Evolutionary conservation across 768 basidiomycete genomes (phyloP).

Genomic region (Symmetrospora coprosmae): DNA sequence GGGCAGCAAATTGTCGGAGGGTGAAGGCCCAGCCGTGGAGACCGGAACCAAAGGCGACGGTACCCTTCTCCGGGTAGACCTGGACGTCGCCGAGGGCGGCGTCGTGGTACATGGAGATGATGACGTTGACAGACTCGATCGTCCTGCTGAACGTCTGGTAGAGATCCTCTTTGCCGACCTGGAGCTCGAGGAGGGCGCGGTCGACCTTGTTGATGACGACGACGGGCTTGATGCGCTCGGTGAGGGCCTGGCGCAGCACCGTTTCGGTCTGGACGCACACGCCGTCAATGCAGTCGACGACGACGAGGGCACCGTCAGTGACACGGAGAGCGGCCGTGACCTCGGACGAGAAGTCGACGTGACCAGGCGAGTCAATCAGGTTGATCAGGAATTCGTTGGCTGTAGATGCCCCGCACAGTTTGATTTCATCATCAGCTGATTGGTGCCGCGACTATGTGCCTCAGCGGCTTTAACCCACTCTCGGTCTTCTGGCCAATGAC

Average conservation of each 20-base stretch:
- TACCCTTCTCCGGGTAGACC: constrained; percentile 95
- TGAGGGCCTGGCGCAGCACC: constrained; percentile 87
- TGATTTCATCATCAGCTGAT: not conserved
- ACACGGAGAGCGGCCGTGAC: constrained; percentile 99
- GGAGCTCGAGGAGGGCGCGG: constrained; percentile 94
- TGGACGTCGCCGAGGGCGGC: constrained; percentile 89
- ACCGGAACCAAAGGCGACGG: constrained; percentile 97
- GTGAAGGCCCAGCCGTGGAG: constrained; percentile 99
- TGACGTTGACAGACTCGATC: constrained; percentile 94
- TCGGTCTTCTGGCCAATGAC: constrained; percentile 88
- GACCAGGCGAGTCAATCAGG: constrained; percentile 97
- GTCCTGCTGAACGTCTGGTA: constrained; percentile 97
- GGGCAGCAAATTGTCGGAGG: constrained; percentile 84
- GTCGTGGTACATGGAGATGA: constrained; percentile 94
- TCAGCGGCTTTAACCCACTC: constrained; percentile 51
- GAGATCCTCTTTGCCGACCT: constrained; percentile 88
- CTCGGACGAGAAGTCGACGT: constrained; percentile 99
- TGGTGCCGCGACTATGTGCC: no score
- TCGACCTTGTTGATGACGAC: constrained; percentile 99
- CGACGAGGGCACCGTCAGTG: constrained; percentile 97
- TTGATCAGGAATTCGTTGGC: constrained; percentile 98
- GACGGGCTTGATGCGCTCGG: constrained; percentile 98
- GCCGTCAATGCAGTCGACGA: constrained; percentile 98
- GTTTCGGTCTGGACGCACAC: constrained; percentile 99
- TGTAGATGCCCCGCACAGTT: constrained; percentile 34